These are phyloP conservation scores for Gracilaria domingensis DNA, from an alignment of 23 red algal genomes.

Conservation along the genomic window DNA sequence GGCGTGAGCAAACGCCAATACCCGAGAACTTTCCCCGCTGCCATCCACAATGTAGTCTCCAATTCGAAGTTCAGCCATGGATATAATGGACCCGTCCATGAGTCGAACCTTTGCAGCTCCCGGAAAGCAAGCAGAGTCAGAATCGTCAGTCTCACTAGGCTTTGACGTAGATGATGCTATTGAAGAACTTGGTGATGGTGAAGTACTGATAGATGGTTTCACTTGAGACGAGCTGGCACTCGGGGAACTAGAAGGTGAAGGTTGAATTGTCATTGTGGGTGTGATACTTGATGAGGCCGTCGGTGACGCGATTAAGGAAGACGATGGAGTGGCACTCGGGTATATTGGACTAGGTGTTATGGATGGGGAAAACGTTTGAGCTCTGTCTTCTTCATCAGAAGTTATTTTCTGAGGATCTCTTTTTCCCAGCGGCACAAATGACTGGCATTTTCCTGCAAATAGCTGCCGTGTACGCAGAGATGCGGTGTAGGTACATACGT, in stretches of 20 bases:
- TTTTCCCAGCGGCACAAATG: background rate
- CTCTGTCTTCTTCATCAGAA: background rate
- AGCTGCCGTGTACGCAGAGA: background rate
- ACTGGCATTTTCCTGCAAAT: background rate
- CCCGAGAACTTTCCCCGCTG: constrained; percentile 9
- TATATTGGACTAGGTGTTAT: background rate
- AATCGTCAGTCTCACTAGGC: background rate
- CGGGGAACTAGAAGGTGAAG: background rate
- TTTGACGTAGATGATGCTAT: background rate
- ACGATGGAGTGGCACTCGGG: background rate
- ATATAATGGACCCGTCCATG: background rate
- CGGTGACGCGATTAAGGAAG: background rate
- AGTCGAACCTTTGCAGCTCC: constrained; percentile 38
- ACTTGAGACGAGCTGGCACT: background rate
- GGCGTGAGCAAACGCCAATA: constrained; percentile 62
- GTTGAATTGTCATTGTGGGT: background rate
- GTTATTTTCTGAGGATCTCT: background rate
- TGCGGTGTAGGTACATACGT: constrained; percentile 29
- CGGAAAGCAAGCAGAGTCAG: constrained; percentile 62
- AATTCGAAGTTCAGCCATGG: constrained; percentile 48
- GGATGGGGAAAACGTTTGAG: background rate
- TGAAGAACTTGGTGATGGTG: background rate
- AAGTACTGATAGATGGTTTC: background rate
- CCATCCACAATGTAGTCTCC: constrained; percentile 63
- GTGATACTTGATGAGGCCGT: background rate